A percentile compares a stretch with the other conserved stretches of the same genome.
phyloP scores from a whole-genome alignment of 495 filamentous ascomycete genomes.

The Penicillium coprophilum region DNA sequence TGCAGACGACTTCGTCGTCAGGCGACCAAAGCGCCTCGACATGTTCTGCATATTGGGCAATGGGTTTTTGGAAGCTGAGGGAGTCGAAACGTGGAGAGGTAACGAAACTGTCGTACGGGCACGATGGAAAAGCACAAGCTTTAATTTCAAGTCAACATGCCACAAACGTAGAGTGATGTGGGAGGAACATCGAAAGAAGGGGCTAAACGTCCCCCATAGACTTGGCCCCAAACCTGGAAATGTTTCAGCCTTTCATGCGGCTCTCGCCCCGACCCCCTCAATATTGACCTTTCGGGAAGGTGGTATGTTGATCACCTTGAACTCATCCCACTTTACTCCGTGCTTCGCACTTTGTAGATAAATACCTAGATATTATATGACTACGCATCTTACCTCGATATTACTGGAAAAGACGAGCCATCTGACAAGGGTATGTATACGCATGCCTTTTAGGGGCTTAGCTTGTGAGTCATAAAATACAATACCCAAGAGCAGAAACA shows the following conservation, averaged over 20 bases:
- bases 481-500: background rate
- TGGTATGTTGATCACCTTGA: conserved; percentile 7
- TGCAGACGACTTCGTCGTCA: conserved; percentile 63
- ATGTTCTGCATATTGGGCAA: conserved; percentile 71
- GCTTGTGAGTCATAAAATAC: background rate
- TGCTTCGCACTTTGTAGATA: too few relatives aligned
- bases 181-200: conserved; percentile 6
- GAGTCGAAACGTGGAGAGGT: conserved; percentile 1
- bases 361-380: background rate
- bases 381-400: background rate
- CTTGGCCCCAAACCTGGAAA: conserved; percentile 4
- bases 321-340: background rate
- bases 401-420: too few relatives aligned
- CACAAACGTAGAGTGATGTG: conserved; percentile 9
- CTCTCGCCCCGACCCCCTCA: conserved; percentile 15
- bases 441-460: background rate
- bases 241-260: conserved; percentile 33
- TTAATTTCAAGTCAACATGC: background rate
- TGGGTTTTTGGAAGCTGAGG: background rate
- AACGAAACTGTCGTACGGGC: conserved; percentile 7
- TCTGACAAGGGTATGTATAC: background rate
- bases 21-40: conserved; percentile 70
- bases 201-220: background rate
- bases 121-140: conserved; percentile 6
- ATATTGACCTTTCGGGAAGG: background rate